These are phyloP conservation scores for Harringtonia lauricola DNA, from an alignment of 2,329 filamentous ascomycete species.

Conservation along the genomic window DNA sequence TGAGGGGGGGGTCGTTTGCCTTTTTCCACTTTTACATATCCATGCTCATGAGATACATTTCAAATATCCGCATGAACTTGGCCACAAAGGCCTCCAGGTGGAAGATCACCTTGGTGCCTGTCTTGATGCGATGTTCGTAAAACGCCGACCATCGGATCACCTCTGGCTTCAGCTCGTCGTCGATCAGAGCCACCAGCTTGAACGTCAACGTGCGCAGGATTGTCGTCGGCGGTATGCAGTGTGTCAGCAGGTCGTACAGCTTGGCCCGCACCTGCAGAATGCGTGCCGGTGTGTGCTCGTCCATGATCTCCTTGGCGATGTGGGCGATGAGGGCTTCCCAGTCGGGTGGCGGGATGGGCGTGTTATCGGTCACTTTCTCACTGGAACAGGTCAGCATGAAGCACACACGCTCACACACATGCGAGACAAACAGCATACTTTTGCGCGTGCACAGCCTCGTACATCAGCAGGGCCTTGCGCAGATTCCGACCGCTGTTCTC, in stretches of 20 bases:
- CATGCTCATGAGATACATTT: constrained; percentile 87
- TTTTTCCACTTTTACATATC: constrained; percentile 38
- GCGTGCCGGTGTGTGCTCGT: constrained; percentile 80
- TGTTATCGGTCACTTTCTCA: constrained; percentile 80
- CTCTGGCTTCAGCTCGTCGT: constrained; percentile 82
- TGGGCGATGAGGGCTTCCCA: constrained; percentile 89
- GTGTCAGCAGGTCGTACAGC: constrained; percentile 92
- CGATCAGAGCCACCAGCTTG: constrained; percentile 77
- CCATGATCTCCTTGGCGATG: constrained; percentile 87
- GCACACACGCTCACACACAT: too few relatives aligned
- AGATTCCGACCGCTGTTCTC: constrained; percentile 85
- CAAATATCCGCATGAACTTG: constrained; percentile 93
- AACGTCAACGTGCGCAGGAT: constrained; percentile 93
- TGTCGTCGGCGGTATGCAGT: constrained; percentile 91
- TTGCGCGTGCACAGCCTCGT: constrained; percentile 91
- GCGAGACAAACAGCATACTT: constrained; percentile 47
- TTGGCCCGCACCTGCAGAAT: constrained; percentile 84
- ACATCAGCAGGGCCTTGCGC: constrained; percentile 86
- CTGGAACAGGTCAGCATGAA: constrained; percentile 31
- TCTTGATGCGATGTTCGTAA: constrained; percentile 89
- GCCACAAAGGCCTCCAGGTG: constrained; percentile 97
- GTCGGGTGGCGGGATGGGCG: constrained; percentile 85
- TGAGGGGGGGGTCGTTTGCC: too few relatives aligned
- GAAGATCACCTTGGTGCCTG: constrained; percentile 92
- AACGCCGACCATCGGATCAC: constrained; percentile 95